Conservation (phyloP, 352 stramenopile genomes). For the Phytophthora europaea region DNA sequence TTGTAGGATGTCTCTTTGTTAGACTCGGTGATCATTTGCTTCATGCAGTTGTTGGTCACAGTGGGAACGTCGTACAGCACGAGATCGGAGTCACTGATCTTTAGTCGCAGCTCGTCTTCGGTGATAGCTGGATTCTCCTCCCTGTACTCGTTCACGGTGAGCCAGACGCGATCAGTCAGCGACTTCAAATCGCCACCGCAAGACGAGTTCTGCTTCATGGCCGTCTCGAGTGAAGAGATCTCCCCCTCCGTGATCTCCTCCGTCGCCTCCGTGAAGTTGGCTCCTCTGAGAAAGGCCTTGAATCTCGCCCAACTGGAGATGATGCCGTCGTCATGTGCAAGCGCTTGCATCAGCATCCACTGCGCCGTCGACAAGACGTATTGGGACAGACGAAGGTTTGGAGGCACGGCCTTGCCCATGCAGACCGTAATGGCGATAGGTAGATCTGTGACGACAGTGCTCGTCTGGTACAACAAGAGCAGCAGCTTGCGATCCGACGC, state of each 20-base stretch:
- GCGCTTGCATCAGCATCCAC: slow-evolving; percentile 36
- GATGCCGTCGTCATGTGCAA: slow-evolving; percentile 31
- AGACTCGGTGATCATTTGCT: slow-evolving; percentile 38
- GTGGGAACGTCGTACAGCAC: slow-evolving; percentile 49
- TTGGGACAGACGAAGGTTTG: slow-evolving; percentile 30
- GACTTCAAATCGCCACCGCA: slow-evolving; percentile 48
- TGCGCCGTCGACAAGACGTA: slow-evolving; percentile 27
- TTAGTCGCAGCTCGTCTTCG: slow-evolving; percentile 44
- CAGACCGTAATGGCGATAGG: slow-evolving; percentile 40
- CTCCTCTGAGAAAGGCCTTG: slow-evolving; percentile 28
- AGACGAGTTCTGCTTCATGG: slow-evolving; percentile 39
- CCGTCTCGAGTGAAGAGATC: slow-evolving; percentile 38
- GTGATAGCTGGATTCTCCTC: slow-evolving; percentile 30
- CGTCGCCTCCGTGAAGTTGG: slow-evolving; percentile 36
- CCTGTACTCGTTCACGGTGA: slow-evolving; percentile 37
- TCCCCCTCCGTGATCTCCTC: slow-evolving; percentile 39
- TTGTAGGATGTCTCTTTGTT: slow-evolving; percentile 28
- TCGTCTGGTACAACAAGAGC: slow-evolving; percentile 40
- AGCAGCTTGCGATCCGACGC: slow-evolving; percentile 26
- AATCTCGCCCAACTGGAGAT: slow-evolving; percentile 36
- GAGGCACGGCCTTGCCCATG: slow-evolving; percentile 34
- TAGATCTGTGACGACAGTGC: slow-evolving; percentile 37
- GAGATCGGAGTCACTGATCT: slow-evolving; percentile 47
- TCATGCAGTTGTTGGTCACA: slow-evolving; percentile 48
- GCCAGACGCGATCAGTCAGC: slow-evolving; percentile 31